phyloP scores from a whole-genome alignment of 495 filamentous ascomycete species.

The Talaromyces thailandensis region DNA sequence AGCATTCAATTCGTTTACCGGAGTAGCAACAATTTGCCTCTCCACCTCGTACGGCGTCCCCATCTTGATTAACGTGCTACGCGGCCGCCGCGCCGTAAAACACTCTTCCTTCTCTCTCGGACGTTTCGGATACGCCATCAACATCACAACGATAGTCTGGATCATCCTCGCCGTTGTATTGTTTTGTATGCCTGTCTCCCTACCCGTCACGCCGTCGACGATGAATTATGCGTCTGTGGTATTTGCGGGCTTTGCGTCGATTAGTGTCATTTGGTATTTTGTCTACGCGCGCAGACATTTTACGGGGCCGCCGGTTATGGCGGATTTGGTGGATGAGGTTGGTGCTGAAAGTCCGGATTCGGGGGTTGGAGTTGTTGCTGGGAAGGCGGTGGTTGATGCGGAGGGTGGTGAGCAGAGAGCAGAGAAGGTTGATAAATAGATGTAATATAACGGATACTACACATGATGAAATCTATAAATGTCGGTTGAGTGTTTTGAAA shows the following conservation, averaged over 20 bases:
- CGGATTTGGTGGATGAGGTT: constrained; percentile 22
- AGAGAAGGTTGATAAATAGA: not conserved
- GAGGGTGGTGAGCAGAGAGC: constrained; percentile 8
- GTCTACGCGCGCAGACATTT: constrained; percentile 62
- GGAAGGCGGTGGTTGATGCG: constrained; percentile 17
- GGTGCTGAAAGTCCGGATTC: not conserved
- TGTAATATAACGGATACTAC: too few relatives aligned
- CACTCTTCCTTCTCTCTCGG: constrained; percentile 41
- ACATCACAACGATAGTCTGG: constrained; percentile 40
- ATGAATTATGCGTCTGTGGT: constrained; percentile 60
- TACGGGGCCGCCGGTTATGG: constrained; percentile 51
- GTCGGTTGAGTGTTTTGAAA: too few relatives aligned
- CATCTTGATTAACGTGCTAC: constrained; percentile 49
- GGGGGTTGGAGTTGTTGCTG: constrained; percentile 22
- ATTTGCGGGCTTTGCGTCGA: constrained; percentile 49
- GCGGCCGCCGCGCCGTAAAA: constrained; percentile 37
- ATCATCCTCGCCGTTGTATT: constrained; percentile 41
- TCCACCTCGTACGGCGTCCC: constrained; percentile 55
- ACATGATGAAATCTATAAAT: too few relatives aligned
- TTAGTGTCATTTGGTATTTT: constrained; percentile 58
- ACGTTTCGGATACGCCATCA: constrained; percentile 42
- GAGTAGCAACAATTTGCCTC: constrained; percentile 56
- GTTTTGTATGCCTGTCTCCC: constrained; percentile 47
- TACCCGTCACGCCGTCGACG: constrained; percentile 34
- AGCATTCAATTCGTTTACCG: constrained; percentile 59